phyloP scores from a whole-genome alignment of 768 basidiomycete species.

The Tricholoma bakamatsutake region DNA sequence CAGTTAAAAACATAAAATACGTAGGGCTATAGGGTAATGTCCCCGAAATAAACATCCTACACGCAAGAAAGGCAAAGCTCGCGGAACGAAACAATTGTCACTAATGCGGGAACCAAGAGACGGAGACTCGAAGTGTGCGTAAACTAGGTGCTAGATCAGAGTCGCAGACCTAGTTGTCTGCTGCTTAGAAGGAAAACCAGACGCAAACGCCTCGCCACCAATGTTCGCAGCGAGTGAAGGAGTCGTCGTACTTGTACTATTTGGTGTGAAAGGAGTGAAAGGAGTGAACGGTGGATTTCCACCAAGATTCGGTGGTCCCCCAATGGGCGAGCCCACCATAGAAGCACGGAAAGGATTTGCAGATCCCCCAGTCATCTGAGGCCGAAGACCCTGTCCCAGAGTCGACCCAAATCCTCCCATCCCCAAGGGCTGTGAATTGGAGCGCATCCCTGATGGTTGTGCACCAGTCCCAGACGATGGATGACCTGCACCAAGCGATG shows the following conservation, averaged over 20 bases:
- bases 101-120: slow-evolving; percentile 1
- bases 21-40: neutral
- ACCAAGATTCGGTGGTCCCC: slow-evolving; percentile 1
- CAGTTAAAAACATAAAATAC: neutral
- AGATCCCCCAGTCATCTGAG: slow-evolving; percentile 60
- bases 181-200: slow-evolving; percentile 21
- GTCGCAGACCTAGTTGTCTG: slow-evolving; percentile 41
- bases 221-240: slow-evolving; percentile 13
- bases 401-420: slow-evolving; percentile 34
- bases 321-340: slow-evolving; percentile 30
- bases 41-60: neutral
- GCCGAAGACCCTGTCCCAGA: slow-evolving; percentile 48
- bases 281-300: slow-evolving; percentile 6
- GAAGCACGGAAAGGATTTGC: slow-evolving; percentile 59
- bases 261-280: slow-evolving; percentile 14
- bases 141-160: slow-evolving; percentile 47
- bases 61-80: neutral
- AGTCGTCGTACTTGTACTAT: slow-evolving; percentile 9
- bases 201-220: slow-evolving; percentile 16
- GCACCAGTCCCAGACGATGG: neutral
- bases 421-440: slow-evolving; percentile 1
- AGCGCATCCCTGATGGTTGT: neutral
- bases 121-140: slow-evolving; percentile 9
- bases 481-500: neutral
- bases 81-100: neutral